Conservation (phyloP, 2,329 filamentous ascomycete species). For the Penicillium sp. region DNA sequence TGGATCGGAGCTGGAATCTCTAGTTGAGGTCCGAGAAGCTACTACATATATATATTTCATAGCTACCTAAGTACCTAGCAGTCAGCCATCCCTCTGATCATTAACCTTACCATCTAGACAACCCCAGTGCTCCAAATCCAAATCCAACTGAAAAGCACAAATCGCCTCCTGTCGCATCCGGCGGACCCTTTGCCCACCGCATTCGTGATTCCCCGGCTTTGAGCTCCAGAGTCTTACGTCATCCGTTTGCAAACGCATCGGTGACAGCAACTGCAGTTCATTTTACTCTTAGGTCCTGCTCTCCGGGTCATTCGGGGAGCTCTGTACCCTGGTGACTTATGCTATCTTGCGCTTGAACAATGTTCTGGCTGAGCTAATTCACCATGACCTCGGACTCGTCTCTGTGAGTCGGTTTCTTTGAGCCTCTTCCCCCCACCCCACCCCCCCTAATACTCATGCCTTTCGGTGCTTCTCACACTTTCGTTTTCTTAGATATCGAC, state of each 20-base stretch:
- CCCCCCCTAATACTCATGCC: not conserved
- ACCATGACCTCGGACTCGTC: conserved; percentile 43
- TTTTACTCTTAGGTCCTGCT: conserved; percentile 1
- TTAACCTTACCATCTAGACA: not conserved
- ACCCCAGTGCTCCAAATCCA: not conserved
- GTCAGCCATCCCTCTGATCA: not conserved
- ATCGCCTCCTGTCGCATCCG: conserved; percentile 4
- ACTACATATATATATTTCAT: not conserved
- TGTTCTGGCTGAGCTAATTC: conserved; percentile 31
- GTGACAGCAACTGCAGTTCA: conserved; percentile 4
- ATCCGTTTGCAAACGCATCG: conserved; percentile 27
- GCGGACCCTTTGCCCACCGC: conserved; percentile 12
- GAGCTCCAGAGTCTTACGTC: conserved; percentile 33
- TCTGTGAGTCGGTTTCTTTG: conserved; percentile 25
- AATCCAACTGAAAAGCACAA: not conserved
- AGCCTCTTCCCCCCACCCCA: conserved; percentile 14
- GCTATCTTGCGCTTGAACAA: conserved; percentile 24
- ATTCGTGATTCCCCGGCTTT: conserved; percentile 33
- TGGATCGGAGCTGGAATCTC: not conserved
- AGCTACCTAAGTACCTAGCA: not conserved
- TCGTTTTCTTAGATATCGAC: conserved; percentile 52
- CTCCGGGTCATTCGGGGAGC: conserved; percentile 3
- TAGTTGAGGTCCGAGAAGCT: not conserved
- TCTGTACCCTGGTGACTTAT: conserved; percentile 10
- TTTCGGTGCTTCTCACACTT: conserved; percentile 3